Base-by-base conservation (phyloP, 192 early-diverging fungal species). In the Coemansia sp. region DNA sequence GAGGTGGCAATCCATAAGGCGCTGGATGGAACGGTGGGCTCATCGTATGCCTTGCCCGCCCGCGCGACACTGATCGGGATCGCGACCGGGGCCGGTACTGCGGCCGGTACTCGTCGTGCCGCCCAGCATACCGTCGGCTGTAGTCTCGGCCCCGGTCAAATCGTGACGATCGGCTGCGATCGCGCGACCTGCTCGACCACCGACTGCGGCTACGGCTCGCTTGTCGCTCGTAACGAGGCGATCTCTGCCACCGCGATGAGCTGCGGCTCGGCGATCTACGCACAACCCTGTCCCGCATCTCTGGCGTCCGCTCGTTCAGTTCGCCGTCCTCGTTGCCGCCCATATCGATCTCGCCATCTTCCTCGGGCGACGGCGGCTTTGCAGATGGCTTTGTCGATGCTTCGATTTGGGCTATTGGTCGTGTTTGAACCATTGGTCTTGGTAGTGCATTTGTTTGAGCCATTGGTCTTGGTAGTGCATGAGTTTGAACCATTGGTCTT, bases 271-370 rank as follows among this genome's bases (percentile, higher is more conserved):
- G 36, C 34, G 47, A 40, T 23, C 47, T 34, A 7, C 31, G 31
- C 6, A 34, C 1, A 34, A 8, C 31, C 6, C 31, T 34, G 31
- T 34, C 31, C 31, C 31, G 31, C 0, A 34, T 34, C 31, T 34
- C 31, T 34, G 31, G 31, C 8, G 31, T 10, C 7, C 59, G 51
- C n/a, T 65, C 59, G 5, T 37, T 10, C 5, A 55, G 47, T n/a
- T 72, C 75, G 54, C 69, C 75, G 22, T 78, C 75, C 15, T 72
- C 75, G 0, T 62, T 19, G 25, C 63, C 11, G 26, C 21, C 40
- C 12, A n/a, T 48, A 19, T 63, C 75, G 22, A 78, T 78, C 63
- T 78, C 75, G 44, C 75, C 75, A 10, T 78, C 75, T 31, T 78
- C 75, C 34, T 56, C 54, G 15, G 54, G 36, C 12, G 54, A 56